Evolutionary conservation across 2,329 filamentous ascomycete genomes (phyloP).

Genomic region (Zelopaecilomyces penicillatus): DNA sequence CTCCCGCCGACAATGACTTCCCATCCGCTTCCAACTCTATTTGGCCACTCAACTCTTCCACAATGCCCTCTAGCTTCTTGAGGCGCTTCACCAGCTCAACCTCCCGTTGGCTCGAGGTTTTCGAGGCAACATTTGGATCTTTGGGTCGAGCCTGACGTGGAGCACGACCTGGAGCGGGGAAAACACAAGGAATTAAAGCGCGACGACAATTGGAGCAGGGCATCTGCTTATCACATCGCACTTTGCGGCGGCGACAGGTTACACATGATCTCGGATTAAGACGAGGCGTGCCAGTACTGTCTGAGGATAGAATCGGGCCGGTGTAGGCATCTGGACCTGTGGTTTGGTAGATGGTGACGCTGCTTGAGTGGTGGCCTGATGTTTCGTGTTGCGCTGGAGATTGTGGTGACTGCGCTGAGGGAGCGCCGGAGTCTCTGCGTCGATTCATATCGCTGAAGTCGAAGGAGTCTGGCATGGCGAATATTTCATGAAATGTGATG

Average conservation of each 20-base stretch:
- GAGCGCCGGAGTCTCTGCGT: background rate
- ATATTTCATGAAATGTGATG: too few relatives aligned
- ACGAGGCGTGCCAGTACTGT: slow-evolving; percentile 22
- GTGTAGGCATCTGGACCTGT: slow-evolving; percentile 31
- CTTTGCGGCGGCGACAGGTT: slow-evolving; percentile 50
- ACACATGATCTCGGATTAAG: slow-evolving; percentile 43
- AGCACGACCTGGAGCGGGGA: slow-evolving; percentile 65
- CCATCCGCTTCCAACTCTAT: slow-evolving; percentile 43
- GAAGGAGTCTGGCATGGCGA: slow-evolving; percentile 10
- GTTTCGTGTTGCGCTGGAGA: slow-evolving; percentile 16
- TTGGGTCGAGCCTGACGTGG: slow-evolving; percentile 59
- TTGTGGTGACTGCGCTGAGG: slow-evolving; percentile 11
- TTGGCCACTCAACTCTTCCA: slow-evolving; percentile 59
- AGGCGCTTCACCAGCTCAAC: slow-evolving; percentile 64
- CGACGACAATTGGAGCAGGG: slow-evolving; percentile 68
- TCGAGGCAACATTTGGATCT: slow-evolving; percentile 53
- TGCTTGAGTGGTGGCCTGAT: slow-evolving; percentile 18
- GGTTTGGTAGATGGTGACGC: slow-evolving; percentile 31
- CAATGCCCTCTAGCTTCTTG: slow-evolving; percentile 66
- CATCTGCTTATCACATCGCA: slow-evolving; percentile 71
- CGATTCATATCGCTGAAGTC: slow-evolving; percentile 16
- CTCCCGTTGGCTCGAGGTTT: slow-evolving; percentile 53
- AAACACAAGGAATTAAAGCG: slow-evolving; percentile 63
- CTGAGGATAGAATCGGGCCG: slow-evolving; percentile 25
- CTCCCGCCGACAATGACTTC: slow-evolving; percentile 21